Evolutionary conservation across 2,329 filamentous ascomycete genomes (phyloP), one percentile per base, ranked within the genome.

Genomic region (Verticillium alfalfae): DNA sequence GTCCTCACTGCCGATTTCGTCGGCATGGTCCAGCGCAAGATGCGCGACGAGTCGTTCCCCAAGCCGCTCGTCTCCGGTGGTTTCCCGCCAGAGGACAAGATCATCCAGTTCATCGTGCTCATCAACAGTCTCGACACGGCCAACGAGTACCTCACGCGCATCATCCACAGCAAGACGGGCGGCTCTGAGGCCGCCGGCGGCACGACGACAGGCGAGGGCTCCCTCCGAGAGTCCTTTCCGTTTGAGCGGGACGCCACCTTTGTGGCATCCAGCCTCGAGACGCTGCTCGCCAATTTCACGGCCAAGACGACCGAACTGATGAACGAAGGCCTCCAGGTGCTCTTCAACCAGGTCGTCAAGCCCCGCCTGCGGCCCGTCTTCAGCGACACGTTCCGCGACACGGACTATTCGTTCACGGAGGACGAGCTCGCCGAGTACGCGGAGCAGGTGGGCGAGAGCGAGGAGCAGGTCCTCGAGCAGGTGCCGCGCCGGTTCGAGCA

Each of bases 51-150:
- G 74, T 90, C 89, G 64, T 98, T 97, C 71, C 95, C 94, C 0
- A 92, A 90, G 70, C 82, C 92, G 2, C 79, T 86, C 0, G 85
- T 93, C 1, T 88, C 92, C 73, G 93, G 93, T 45, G 90, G 88
- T 0, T 83, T 93, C 55, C 94, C 94, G 0, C 92, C 93, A 0
- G 95, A 99, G 73, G 88, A 93, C 68, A 92, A 89, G 68, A 90
- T 97, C 66, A 86, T 98, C 59, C 83, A 90, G 4, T 99, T 99
- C 73, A 87, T 97, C 16, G 89, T 98, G 26, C 84, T 97, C 56
- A 92, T 97, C 75, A 99, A 99, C 81, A 97, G 94, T 72, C 86
- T 99, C 34, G 94, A 99, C 72, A 86, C 97, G 63, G 89, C 93
- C 10, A 92, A 92, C 65, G 92, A 97, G 71, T 99, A 99, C 75